phyloP scores from a whole-genome alignment of 192 early-diverging fungal species.

The Ambispora gerdemannii region DNA sequence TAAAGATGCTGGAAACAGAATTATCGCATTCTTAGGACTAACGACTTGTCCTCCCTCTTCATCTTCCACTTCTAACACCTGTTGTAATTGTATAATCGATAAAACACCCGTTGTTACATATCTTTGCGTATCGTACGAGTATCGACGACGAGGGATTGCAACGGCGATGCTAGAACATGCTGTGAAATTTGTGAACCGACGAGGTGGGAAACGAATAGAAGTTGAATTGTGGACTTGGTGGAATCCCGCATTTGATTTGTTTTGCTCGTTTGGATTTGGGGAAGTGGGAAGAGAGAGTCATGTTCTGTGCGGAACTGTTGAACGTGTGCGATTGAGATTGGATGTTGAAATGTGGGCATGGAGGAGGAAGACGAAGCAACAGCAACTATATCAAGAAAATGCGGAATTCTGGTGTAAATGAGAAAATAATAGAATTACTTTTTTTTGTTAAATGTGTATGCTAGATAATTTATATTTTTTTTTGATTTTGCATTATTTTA shows the following conservation, averaged over 20 bases:
- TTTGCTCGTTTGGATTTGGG: slow-evolving; percentile 8
- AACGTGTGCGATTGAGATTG: not conserved
- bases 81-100: too few species aligned
- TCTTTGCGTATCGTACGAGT: slow-evolving; percentile 1
- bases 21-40: slow-evolving; percentile 3
- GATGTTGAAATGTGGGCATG: slow-evolving; percentile 12
- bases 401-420: too few species aligned
- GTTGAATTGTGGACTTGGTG: not conserved
- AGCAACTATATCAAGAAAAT: not conserved
- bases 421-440: too few species aligned
- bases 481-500: too few species aligned
- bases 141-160: slow-evolving; percentile 10
- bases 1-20: slow-evolving; percentile 13
- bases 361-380: not conserved
- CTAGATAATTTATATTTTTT: too few species aligned
- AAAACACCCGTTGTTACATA: not conserved
- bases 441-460: too few species aligned
- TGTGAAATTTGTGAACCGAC: not conserved
- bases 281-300: not conserved
- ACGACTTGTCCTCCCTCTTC: not conserved
- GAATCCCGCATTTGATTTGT: slow-evolving; percentile 5
- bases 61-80: not conserved
- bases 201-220: not conserved
- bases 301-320: not conserved
- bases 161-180: slow-evolving; percentile 13